These are phyloP conservation scores for Talaromyces sp. DNA, from an alignment of 2,329 filamentous ascomycete genomes.

Conservation along the genomic window DNA sequence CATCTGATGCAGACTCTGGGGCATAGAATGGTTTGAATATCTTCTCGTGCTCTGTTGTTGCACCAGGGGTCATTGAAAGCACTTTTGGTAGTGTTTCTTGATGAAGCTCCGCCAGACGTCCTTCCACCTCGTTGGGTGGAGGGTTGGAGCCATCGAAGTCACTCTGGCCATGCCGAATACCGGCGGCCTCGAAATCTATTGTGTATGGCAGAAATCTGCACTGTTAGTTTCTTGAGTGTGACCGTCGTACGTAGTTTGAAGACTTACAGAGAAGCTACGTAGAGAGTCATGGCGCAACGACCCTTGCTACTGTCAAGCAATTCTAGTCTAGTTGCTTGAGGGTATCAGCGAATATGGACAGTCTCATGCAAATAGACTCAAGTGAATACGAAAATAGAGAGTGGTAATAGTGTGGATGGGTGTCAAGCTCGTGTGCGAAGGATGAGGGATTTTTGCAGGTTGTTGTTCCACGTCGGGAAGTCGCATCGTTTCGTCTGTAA, in stretches of 20 bases:
- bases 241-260: too few species aligned
- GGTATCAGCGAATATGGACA: background rate
- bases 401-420: background rate
- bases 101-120: constrained; percentile 26
- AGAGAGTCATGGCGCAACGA: constrained; percentile 33
- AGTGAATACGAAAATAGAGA: background rate
- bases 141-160: constrained; percentile 27
- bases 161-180: constrained; percentile 25
- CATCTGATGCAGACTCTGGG: constrained; percentile 30
- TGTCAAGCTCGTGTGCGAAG: background rate
- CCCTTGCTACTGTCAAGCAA: background rate
- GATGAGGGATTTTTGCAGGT: constrained; percentile 6
- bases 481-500: background rate
- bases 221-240: constrained; percentile 6
- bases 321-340: background rate
- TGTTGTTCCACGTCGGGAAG: background rate
- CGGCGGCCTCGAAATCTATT: constrained; percentile 35
- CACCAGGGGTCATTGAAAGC: constrained; percentile 37
- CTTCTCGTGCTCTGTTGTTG: constrained; percentile 40
- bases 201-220: constrained; percentile 39
- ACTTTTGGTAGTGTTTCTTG: constrained; percentile 24
- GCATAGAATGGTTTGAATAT: constrained; percentile 38
- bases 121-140: constrained; percentile 28
- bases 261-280: constrained; percentile 39
- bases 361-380: background rate